Evolutionary conservation across 2,329 filamentous ascomycete genomes (phyloP), one percentile per base, ranked within the genome.

Genomic region (Didymellaceae sp.): DNA sequence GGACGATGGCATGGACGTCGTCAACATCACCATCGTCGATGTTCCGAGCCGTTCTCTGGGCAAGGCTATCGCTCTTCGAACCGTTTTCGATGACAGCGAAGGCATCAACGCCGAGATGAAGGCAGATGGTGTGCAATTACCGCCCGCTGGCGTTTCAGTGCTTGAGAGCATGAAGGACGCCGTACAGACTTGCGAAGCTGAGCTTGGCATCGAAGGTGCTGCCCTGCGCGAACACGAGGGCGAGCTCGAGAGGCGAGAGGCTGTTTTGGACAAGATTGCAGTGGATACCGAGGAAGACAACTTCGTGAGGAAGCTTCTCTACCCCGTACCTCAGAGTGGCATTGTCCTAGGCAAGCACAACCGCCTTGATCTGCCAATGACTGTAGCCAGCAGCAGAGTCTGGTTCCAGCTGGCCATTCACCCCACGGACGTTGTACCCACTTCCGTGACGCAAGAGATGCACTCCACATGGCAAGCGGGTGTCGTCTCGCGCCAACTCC

Each of bases 31-130:
- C 0, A 81, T 99, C 7, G 78, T 99, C 5, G 94, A 97, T 60
- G 82, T 97, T 7, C 91, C 94, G 0, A 84, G 87, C 56, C 86
- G 90, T 22, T 81, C 83, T 1, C 79, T 99, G 0, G 91, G 89
- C 51, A 97, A 94, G 74, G 94, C 93, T 0, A 75, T 95, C n/a
- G 86, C 90, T 10, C 85, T 99, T 77, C 89, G 91, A 30, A 90
- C 90, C 11, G 85, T 97, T 26, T 99, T 99, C 63, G 93, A 99
- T 61, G 94, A 97, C 63, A 84, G 80, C n/a, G 79, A 87, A 16
- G 94, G 94, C 42, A 97, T 99, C 76, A 97, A 97, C 63, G 83
- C 88, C 0, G 94, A 99, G 77, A 97, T 99, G 92, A 96, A 93
- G 66, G 88, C 93, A 55, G 94, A 99, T 61, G 94, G 94, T 8